Base-by-base conservation (phyloP, 495 filamentous ascomycete genomes). In the Xylaria flabelliformis region DNA sequence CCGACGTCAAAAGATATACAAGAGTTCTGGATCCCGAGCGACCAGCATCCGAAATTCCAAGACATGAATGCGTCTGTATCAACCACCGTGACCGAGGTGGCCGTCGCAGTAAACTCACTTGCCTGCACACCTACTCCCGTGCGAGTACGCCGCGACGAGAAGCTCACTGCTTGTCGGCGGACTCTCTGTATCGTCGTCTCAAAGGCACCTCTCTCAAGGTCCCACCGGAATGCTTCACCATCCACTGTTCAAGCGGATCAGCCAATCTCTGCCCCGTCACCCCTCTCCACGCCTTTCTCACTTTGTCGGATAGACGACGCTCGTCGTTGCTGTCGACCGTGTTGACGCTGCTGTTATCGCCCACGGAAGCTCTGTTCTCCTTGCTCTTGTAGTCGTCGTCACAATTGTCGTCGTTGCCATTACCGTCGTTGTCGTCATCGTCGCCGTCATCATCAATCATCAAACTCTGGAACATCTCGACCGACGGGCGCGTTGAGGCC, bases 171-270 rank as follows among this genome's bases (percentile, higher is more conserved):
- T 9, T 36, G 26, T 69, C 53, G 7, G 51, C 15, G 7, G 26
- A 26, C 21, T 58, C 69, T 24, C 24, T 39, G 3, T 1, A 17
- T 13, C 17, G 10, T 8, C 32, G 59, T 15, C 4, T 26, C 39
- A 44, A 10, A 5, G 69, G 63, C 39, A 26, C 24, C 4, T 72
- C 70, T 53, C 50, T 59, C 24, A 72, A 26, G 0, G 63, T 72
- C 17, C 70, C 70, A 5, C 70, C 70, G 3, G 70, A 72, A 15
- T 72, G 70, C 42, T 67, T 72, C 26, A 51, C 63, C 70, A 72
- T 72, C 70, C 70, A 72, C 51, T 72, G 62, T n/a, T 72, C 70
- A 0, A 72, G 48, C 8, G 62, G 70, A 51, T 72, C 70, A 8
- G 17, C 34, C 12, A 26, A 15, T 4, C 10, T 34, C 70, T 72